Conservation (phyloP, 2,329 filamentous ascomycete genomes). For the Ceratocystiopsis brevicomis region DNA sequence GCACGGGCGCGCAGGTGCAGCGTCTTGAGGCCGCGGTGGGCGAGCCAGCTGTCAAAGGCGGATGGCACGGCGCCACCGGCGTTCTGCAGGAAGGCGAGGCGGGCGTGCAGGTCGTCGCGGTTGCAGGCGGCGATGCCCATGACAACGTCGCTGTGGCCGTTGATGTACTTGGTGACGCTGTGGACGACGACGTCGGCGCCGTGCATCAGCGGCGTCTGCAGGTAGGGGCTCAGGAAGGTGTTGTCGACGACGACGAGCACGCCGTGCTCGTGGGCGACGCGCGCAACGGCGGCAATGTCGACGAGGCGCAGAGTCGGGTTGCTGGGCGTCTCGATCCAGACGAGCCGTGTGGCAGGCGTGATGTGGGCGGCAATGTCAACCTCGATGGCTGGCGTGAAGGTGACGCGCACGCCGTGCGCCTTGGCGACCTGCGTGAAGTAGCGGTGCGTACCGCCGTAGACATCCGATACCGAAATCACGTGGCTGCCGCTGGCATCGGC, state of each 20-base stretch:
- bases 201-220: constrained; percentile 89
- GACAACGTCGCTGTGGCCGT: constrained; percentile 88
- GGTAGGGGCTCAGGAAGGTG: constrained; percentile 89
- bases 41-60: constrained; percentile 94
- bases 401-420: constrained; percentile 84
- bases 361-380: constrained; percentile 73
- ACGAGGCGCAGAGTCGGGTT: constrained; percentile 89
- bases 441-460: constrained; percentile 93
- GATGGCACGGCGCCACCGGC: constrained; percentile 91
- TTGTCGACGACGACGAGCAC: constrained; percentile 98
- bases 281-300: constrained; percentile 73
- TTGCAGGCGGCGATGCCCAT: constrained; percentile 98
- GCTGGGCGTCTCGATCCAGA: constrained; percentile 93
- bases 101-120: constrained; percentile 55
- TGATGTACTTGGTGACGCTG: constrained; percentile 98
- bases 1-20: constrained; percentile 81
- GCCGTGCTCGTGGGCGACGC: constrained; percentile 67
- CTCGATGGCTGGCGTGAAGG: constrained; percentile 86
- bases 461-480: constrained; percentile 89
- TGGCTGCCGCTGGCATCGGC: constrained; percentile 48
- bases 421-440: constrained; percentile 98
- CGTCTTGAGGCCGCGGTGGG: constrained; percentile 91
- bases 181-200: constrained; percentile 95
- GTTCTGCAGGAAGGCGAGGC: constrained; percentile 84
- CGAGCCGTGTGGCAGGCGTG: constrained; percentile 70